Base-by-base conservation (phyloP, 106 monocot genomes). In the Acanthochlamys bracteata region DNA sequence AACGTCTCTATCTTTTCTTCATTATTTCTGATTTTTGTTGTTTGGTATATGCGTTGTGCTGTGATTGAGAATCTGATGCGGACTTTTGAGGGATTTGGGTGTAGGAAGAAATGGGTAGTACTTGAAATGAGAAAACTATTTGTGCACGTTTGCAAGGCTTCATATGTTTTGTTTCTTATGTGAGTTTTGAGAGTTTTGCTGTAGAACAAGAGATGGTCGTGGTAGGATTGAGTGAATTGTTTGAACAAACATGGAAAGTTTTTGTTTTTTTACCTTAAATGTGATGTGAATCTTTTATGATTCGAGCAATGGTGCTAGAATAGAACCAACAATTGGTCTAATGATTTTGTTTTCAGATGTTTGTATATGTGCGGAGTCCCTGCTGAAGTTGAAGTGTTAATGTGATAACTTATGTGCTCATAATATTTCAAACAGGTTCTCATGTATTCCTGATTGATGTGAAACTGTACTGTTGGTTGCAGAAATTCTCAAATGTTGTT, bases 401-500 rank as follows among this genome's bases (percentile, higher is more conserved):
- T 49, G 2, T 14, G 49, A 49, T 49, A 17, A 49, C 2, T 49
- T 49, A 1, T 49, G 6, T 14, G 17, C 2, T 49, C 2, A 49
- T 17, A 1, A 49, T 49, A 17, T 43, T 7, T 43, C 13, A 43
- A 43, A 43, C n/a, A n/a, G n/a, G n/a, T n/a, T n/a, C n/a, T n/a
- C n/a, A n/a, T n/a, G n/a, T n/a, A n/a, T n/a, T n/a, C n/a, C n/a
- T n/a, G n/a, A 33, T 33, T 33, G 33, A 33, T 33, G 33, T 33
- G 33, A 33, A 33, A 33, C 15, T 49, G 17, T 49, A 49, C 17
- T 49, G 15, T 49, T 49, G 4, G 9, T 74, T 43, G 56, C 85
- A 98, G 96, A 70, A 72, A 11, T 76, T 98, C 74, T 98, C 96
- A 21, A 88, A 55, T 68, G 81, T 85, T 46, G 96, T 98, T 56